phyloP scores from a whole-genome alignment of 1,139 yeast species.

The Pichia sp. region DNA sequence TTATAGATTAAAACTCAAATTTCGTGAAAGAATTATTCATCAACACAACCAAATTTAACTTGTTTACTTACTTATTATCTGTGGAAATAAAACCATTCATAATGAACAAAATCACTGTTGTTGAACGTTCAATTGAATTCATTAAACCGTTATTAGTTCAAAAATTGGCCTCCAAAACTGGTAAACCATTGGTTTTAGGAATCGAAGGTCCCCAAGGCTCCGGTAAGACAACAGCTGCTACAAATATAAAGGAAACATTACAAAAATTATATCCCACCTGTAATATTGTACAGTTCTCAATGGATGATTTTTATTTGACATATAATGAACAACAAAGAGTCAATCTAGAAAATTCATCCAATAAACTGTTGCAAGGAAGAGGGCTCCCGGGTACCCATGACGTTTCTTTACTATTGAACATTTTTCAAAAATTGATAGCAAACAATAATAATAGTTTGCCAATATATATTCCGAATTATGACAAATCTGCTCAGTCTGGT shows the following conservation, averaged over 20 bases:
- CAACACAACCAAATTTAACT: background rate
- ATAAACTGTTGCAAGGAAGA: slow-evolving; percentile 62
- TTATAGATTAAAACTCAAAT: background rate
- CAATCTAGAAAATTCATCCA: slow-evolving; percentile 35
- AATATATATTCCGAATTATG: slow-evolving; percentile 60
- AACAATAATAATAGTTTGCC: slow-evolving; percentile 44
- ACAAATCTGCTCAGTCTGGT: slow-evolving; percentile 68
- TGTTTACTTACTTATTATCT: background rate
- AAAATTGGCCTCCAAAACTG: background rate
- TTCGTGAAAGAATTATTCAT: background rate
- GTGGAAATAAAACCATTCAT: background rate
- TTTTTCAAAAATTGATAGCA: slow-evolving; percentile 26
- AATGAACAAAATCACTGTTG: slow-evolving; percentile 9
- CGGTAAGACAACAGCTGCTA: slow-evolving; percentile 72
- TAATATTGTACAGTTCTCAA: slow-evolving; percentile 54
- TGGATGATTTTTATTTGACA: slow-evolving; percentile 82
- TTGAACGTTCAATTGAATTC: slow-evolving; percentile 16
- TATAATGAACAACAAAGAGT: slow-evolving; percentile 50
- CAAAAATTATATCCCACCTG: slow-evolving; percentile 34
- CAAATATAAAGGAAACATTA: slow-evolving; percentile 36
- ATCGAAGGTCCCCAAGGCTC: slow-evolving; percentile 91
- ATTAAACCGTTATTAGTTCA: slow-evolving; percentile 14
- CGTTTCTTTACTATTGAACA: slow-evolving; percentile 34
- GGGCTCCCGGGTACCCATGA: slow-evolving; percentile 98
- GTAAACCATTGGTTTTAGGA: slow-evolving; percentile 43